These are phyloP conservation scores for Coemansia sp. DNA, from an alignment of 192 early-diverging fungal genomes.

Conservation along the genomic window DNA sequence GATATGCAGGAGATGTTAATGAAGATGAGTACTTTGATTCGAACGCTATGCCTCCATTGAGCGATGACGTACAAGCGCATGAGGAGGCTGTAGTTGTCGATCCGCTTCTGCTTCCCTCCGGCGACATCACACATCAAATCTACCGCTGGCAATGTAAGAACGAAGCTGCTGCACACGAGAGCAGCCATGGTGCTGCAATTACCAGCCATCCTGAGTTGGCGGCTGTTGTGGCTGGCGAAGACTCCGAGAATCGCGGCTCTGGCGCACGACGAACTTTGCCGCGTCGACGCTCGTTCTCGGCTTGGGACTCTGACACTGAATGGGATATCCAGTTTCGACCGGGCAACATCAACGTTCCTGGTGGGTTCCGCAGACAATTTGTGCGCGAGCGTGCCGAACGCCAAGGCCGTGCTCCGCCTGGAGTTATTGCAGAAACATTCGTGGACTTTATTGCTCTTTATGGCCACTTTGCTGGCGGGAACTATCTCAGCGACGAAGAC, in stretches of 20 bases:
- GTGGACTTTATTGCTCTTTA: slow-evolving; percentile 93
- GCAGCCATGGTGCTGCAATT: slow-evolving; percentile 5
- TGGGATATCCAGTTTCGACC: slow-evolving; percentile 42
- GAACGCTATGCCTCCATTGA: slow-evolving; percentile 36
- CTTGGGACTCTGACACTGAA: slow-evolving; percentile 49
- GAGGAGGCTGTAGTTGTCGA: slow-evolving; percentile 31
- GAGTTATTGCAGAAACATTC: slow-evolving; percentile 82
- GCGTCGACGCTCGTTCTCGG: slow-evolving; percentile 47
- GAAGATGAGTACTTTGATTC: slow-evolving; percentile 27
- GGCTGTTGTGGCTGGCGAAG: slow-evolving; percentile 45
- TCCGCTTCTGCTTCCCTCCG: slow-evolving; percentile 62
- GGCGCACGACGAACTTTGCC: slow-evolving; percentile 19
- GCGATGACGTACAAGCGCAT: slow-evolving; percentile 22
- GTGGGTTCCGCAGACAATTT: slow-evolving; percentile 90
- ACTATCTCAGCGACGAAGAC: slow-evolving; percentile 78
- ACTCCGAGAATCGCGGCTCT: slow-evolving; percentile 50
- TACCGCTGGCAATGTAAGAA: slow-evolving; percentile 85
- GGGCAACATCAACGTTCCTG: slow-evolving; percentile 66
- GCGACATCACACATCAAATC: slow-evolving; percentile 82
- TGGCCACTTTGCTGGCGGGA: slow-evolving; percentile 94
- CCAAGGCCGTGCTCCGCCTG: slow-evolving; percentile 64
- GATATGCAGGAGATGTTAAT: slow-evolving; percentile 45
- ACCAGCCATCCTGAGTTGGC: slow-evolving; percentile 10
- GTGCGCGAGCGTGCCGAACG: slow-evolving; percentile 70
- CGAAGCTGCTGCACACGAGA: slow-evolving; percentile 24